Conservation (phyloP, 371 early-diverging fungal species). For the Phascolomyces articulosus region DNA sequence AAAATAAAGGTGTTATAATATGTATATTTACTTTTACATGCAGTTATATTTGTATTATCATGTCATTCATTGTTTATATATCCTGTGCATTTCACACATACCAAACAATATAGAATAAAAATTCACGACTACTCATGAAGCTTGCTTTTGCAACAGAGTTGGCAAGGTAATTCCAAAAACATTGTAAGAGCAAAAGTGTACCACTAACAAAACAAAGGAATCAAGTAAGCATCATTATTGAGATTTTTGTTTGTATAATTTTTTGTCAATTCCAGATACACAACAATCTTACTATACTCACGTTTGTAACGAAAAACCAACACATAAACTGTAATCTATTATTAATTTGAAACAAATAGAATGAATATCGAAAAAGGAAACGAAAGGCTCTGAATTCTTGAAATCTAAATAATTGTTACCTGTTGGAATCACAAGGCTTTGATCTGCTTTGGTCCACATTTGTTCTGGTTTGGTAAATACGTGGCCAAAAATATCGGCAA, state of each 20-base stretch:
- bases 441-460: slow-evolving; percentile 49
- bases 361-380: no score
- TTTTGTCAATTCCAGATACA: no score
- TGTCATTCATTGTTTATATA: no score
- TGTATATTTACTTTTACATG: not conserved
- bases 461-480: slow-evolving; percentile 42
- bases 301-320: slow-evolving; percentile 51
- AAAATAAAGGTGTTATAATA: not conserved
- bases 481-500: slow-evolving; percentile 31
- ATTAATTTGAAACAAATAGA: not conserved
- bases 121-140: slow-evolving; percentile 55
- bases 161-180: slow-evolving; percentile 58
- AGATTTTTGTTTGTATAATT: no score
- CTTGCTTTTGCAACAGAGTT: slow-evolving; percentile 49
- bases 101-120: slow-evolving; percentile 51
- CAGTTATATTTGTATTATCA: not conserved
- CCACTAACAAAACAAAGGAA: slow-evolving; percentile 25
- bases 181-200: slow-evolving; percentile 48
- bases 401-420: slow-evolving; percentile 18
- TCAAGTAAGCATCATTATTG: no score
- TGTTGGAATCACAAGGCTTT: slow-evolving; percentile 41
- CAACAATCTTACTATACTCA: slow-evolving; percentile 26
- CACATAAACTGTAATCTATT: slow-evolving; percentile 32
- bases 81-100: slow-evolving; percentile 6
- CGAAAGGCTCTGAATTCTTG: no score